A percentile compares a stretch with the other conserved stretches of the same genome.
These are phyloP conservation scores for Ceriops tagal DNA, from an alignment of 345 rosid species.

Conservation along the genomic window DNA sequence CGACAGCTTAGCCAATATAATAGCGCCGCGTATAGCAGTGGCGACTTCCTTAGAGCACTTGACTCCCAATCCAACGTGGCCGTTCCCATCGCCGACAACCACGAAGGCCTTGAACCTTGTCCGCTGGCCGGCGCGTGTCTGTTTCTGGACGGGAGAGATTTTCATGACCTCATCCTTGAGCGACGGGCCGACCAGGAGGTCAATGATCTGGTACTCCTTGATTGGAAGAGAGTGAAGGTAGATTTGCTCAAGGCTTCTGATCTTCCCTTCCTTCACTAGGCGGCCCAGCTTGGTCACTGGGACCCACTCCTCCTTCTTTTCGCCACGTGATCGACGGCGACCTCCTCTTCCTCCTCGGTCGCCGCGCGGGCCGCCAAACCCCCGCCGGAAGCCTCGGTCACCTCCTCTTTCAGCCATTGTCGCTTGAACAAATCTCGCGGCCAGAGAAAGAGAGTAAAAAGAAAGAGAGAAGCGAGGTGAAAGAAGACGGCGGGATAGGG, in stretches of 20 bases:
- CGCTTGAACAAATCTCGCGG: background rate
- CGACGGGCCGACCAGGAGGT: slow-evolving; percentile 53
- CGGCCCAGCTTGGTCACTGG: slow-evolving; percentile 92
- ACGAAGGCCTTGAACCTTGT: slow-evolving; percentile 76
- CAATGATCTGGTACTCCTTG: slow-evolving; percentile 84
- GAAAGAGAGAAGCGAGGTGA: too few relatives aligned
- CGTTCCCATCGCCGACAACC: slow-evolving; percentile 61
- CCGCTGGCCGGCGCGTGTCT: slow-evolving; percentile 77
- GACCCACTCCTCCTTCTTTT: slow-evolving; percentile 66
- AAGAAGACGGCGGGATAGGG: too few relatives aligned
- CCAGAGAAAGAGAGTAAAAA: too few relatives aligned
- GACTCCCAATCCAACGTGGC: slow-evolving; percentile 70
- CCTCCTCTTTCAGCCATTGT: slow-evolving; percentile 70
- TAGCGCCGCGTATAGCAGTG: slow-evolving; percentile 63
- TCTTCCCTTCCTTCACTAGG: slow-evolving; percentile 47
- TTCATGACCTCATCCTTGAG: slow-evolving; percentile 96
- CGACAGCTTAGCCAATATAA: slow-evolving; percentile 60
- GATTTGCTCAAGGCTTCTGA: slow-evolving; percentile 59
- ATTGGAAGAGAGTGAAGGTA: slow-evolving; percentile 79
- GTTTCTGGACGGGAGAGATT: slow-evolving; percentile 89
- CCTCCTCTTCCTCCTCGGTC: slow-evolving; percentile 58
- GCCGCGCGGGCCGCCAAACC: slow-evolving; percentile 53
- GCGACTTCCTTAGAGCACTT: slow-evolving; percentile 73
- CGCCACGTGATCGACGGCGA: slow-evolving; percentile 54
- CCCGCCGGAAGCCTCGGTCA: slow-evolving; percentile 61